Percentiles rank a stretch among this genome's conserved stretches.
Evolutionary conservation across 257 asterid genomes (phyloP).

Genomic region (Gentiana straminea): DNA sequence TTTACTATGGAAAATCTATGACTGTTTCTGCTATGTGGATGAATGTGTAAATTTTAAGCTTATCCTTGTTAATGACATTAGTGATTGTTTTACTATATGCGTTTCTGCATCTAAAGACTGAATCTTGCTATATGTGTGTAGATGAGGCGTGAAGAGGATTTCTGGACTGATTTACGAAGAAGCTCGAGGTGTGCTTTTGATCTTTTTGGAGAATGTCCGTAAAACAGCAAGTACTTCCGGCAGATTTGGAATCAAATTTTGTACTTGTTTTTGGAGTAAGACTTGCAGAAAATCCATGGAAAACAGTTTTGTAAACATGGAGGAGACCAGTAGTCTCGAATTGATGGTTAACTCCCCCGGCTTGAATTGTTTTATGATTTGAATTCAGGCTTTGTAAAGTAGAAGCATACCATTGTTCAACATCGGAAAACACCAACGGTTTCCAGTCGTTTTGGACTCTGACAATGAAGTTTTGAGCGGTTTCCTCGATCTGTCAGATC

Average conservation of each 20-base stretch:
- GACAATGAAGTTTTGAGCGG: conserved; percentile 42
- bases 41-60: too few relatives aligned
- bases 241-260: conserved; percentile 25
- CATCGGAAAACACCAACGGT: conserved; percentile 49
- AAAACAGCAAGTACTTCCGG: conserved; percentile 42
- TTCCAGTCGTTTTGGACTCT: conserved; percentile 48
- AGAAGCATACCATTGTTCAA: conserved; percentile 54
- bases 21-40: too few relatives aligned
- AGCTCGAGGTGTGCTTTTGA: conserved; percentile 61
- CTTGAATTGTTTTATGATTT: conserved; percentile 7
- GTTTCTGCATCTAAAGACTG: too few relatives aligned
- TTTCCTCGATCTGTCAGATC: background rate
- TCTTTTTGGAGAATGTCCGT: too few relatives aligned
- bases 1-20: too few relatives aligned
- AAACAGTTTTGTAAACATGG: conserved; percentile 58
- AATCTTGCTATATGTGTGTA: too few relatives aligned
- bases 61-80: too few relatives aligned
- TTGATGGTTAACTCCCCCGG: background rate
- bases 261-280: conserved; percentile 43
- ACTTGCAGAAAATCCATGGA: conserved; percentile 68
- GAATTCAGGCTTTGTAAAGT: conserved; percentile 47
- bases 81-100: too few relatives aligned
- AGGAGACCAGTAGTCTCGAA: conserved; percentile 23
- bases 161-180: too few relatives aligned
- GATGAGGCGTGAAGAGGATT: too few relatives aligned